Evolutionary conservation across 2,329 filamentous ascomycete genomes (phyloP).

Genomic region (Alternaria tenuissima): DNA sequence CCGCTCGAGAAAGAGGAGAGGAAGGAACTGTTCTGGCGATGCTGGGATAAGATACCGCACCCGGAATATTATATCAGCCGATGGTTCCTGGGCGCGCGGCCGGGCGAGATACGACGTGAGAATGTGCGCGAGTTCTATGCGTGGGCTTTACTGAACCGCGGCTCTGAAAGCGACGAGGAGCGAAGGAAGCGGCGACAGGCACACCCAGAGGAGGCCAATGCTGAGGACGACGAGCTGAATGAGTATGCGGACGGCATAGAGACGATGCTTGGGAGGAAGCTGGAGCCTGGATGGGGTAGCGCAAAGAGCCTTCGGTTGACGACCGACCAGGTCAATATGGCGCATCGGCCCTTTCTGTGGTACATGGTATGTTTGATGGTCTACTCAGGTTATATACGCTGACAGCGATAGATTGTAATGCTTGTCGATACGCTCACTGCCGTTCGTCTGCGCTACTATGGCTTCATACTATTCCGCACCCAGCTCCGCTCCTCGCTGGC

Average conservation of each 20-base stretch:
- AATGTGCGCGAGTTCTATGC: slow-evolving; percentile 72
- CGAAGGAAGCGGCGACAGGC: slow-evolving; percentile 21
- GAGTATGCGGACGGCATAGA: slow-evolving; percentile 65
- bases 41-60: slow-evolving; percentile 64
- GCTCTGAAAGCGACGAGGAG: slow-evolving; percentile 46
- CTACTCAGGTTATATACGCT: not conserved
- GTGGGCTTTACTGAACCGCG: slow-evolving; percentile 72
- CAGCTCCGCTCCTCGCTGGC: slow-evolving; percentile 54
- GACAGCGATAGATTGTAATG: slow-evolving; percentile 52
- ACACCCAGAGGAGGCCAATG: slow-evolving; percentile 27
- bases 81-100: slow-evolving; percentile 72
- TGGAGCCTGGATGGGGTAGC: slow-evolving; percentile 64
- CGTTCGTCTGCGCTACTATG: slow-evolving; percentile 55
- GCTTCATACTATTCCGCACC: slow-evolving; percentile 63
- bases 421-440: slow-evolving; percentile 60
- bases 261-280: slow-evolving; percentile 57
- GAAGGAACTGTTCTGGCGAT: slow-evolving; percentile 64
- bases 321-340: slow-evolving; percentile 68
- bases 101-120: slow-evolving; percentile 68
- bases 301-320: slow-evolving; percentile 69
- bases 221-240: slow-evolving; percentile 62
- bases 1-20: slow-evolving; percentile 59
- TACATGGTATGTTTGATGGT: slow-evolving; percentile 60
- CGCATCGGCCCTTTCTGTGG: slow-evolving; percentile 70
- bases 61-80: slow-evolving; percentile 65